Evolutionary conservation across 805 yeast species (phyloP).

Genomic region (Kazachstania bromeliacearum): DNA sequence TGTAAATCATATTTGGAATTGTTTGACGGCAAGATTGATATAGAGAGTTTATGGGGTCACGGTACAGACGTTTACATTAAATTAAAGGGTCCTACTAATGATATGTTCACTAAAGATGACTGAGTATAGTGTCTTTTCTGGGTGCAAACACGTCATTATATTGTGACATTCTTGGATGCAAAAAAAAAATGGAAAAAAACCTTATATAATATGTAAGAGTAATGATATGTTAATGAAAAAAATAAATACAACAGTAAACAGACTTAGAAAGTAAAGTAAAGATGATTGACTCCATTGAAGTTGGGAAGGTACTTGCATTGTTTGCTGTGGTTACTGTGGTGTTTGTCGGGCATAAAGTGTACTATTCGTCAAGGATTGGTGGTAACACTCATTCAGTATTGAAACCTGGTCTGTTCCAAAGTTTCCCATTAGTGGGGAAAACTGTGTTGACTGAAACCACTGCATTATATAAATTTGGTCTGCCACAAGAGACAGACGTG

Average conservation of each 20-base stretch:
- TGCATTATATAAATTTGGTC: conserved; percentile 71
- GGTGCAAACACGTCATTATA: too few relatives aligned
- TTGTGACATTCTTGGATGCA: too few relatives aligned
- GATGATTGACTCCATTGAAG: too few relatives aligned
- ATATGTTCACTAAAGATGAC: conserved; percentile 2
- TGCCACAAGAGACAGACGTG: conserved; percentile 63
- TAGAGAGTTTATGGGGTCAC: conserved; percentile 64
- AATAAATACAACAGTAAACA: too few relatives aligned
- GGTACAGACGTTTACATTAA: conserved; percentile 71
- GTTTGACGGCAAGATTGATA: conserved; percentile 59
- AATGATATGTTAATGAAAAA: too few relatives aligned
- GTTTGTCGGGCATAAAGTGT: too few relatives aligned
- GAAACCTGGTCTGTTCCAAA: conserved; percentile 47
- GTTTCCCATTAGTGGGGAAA: conserved; percentile 74
- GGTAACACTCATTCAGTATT: not conserved
- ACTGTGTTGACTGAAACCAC: conserved; percentile 71
- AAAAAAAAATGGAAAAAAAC: not conserved
- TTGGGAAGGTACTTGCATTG: too few relatives aligned
- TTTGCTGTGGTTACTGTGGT: too few relatives aligned
- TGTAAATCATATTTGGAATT: conserved; percentile 66
- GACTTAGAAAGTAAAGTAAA: too few relatives aligned
- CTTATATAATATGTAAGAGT: too few relatives aligned
- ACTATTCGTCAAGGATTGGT: too few relatives aligned
- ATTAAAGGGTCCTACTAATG: conserved; percentile 28
- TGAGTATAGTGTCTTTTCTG: too few relatives aligned